phyloP scores from a whole-genome alignment of 2,329 filamentous ascomycete species.

The Paraphoma chrysanthemicola region DNA sequence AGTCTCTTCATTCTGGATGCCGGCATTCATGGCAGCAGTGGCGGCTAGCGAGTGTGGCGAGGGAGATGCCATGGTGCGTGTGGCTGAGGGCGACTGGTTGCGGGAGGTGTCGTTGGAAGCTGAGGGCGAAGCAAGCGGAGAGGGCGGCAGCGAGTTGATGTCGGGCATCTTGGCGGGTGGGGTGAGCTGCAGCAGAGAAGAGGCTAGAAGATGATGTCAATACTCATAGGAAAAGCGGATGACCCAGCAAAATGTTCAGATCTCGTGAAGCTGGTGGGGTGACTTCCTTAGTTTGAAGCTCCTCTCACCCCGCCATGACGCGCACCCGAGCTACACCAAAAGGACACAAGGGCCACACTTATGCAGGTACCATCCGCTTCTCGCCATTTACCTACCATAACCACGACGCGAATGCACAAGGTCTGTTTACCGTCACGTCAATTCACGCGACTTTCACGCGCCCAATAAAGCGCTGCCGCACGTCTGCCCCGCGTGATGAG shows the following conservation, averaged over 20 bases:
- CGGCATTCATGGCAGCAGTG: constrained; percentile 78
- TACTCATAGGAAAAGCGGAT: neutral
- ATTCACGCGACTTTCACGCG: constrained; percentile 3
- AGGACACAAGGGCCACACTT: neutral
- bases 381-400: neutral
- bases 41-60: constrained; percentile 76
- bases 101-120: constrained; percentile 27
- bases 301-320: constrained; percentile 3
- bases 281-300: neutral
- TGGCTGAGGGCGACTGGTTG: constrained; percentile 42
- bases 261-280: constrained; percentile 1
- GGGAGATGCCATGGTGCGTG: constrained; percentile 58
- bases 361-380: constrained; percentile 7
- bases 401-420: neutral
- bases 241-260: neutral
- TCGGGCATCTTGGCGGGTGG: constrained; percentile 58
- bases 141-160: constrained; percentile 65
- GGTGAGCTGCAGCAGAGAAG: constrained; percentile 7
- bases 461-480: constrained; percentile 3
- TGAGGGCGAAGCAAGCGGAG: constrained; percentile 49
- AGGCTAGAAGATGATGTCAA: neutral
- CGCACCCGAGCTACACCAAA: neutral
- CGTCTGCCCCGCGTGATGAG: neutral
- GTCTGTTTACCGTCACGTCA: constrained; percentile 1
- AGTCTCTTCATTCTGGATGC: constrained; percentile 71